Conservation (phyloP, 345 rosid species). For the Lagerstroemia speciosa region DNA sequence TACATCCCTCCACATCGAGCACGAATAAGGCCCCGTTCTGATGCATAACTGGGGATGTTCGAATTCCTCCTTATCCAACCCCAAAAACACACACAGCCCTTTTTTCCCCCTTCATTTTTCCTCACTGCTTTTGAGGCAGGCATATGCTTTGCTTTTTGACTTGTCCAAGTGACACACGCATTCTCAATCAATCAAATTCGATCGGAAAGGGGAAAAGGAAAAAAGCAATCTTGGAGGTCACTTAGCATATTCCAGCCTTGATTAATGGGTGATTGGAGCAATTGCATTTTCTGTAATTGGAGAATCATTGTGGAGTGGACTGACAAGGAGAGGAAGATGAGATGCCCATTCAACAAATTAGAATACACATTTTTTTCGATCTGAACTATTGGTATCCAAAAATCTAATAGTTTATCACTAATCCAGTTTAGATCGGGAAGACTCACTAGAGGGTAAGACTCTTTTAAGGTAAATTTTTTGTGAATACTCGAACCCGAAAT, state of each 20-base stretch:
- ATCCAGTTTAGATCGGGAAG: too few species aligned
- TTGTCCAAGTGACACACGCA: neutral
- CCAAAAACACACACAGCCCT: neutral
- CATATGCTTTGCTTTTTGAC: neutral
- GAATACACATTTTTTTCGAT: too few species aligned
- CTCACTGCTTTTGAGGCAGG: neutral
- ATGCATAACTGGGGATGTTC: neutral
- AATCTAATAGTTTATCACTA: too few species aligned
- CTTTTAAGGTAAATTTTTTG: too few species aligned
- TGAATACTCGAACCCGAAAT: too few species aligned
- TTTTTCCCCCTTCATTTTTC: neutral
- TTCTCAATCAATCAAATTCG: neutral
- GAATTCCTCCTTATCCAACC: slow-evolving; percentile 14
- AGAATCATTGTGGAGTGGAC: neutral
- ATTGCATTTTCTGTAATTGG: neutral
- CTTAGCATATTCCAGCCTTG: neutral
- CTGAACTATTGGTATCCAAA: too few species aligned
- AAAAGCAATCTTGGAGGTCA: neutral
- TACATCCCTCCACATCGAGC: too few species aligned
- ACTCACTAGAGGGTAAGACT: too few species aligned
- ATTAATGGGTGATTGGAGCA: neutral
- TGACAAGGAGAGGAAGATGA: neutral
- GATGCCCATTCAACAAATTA: neutral
- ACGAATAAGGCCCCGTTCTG: neutral
- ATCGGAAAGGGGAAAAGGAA: neutral